These are phyloP conservation scores for Erysimum cheiranthoides DNA, from an alignment of 345 rosid species.

Conservation along the genomic window DNA sequence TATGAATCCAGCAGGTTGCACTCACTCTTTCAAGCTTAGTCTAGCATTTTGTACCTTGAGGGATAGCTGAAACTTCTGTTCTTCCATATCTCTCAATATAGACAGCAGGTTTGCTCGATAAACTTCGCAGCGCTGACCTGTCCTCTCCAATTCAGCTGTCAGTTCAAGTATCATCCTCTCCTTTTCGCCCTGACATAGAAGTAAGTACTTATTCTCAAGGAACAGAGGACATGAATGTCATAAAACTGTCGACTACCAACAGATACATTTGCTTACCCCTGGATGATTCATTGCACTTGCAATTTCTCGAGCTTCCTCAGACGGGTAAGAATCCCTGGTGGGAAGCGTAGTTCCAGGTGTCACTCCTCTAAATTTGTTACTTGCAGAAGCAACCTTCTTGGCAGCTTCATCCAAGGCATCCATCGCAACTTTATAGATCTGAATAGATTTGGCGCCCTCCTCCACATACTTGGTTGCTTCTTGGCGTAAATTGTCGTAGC, in stretches of 20 bases:
- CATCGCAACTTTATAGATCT: conserved; percentile 73
- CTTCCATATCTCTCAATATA: conserved; percentile 86
- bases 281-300: conserved; percentile 48
- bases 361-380: conserved; percentile 52
- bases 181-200: conserved; percentile 65
- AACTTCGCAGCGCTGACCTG: conserved; percentile 70
- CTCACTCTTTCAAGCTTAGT: conserved; percentile 77
- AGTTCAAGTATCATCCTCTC: conserved; percentile 67
- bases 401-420: conserved; percentile 73
- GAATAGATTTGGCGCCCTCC: conserved; percentile 81
- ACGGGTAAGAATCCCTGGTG: conserved; percentile 55
- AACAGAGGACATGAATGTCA: conserved; percentile 5
- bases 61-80: conserved; percentile 77
- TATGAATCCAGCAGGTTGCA: conserved; percentile 55
- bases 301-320: conserved; percentile 51
- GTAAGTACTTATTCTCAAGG: conserved; percentile 20
- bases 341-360: conserved; percentile 38
- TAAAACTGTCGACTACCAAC: conserved; percentile 9
- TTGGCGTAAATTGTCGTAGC: conserved; percentile 72
- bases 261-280: conserved; percentile 52
- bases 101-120: conserved; percentile 70
- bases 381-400: conserved; percentile 62
- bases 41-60: conserved; percentile 87
- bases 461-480: conserved; percentile 79
- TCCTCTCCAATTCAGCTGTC: conserved; percentile 66